Evolutionary conservation across 1,284 basidiomycete genomes (phyloP).

Genomic region (Athelia psychrophila): DNA sequence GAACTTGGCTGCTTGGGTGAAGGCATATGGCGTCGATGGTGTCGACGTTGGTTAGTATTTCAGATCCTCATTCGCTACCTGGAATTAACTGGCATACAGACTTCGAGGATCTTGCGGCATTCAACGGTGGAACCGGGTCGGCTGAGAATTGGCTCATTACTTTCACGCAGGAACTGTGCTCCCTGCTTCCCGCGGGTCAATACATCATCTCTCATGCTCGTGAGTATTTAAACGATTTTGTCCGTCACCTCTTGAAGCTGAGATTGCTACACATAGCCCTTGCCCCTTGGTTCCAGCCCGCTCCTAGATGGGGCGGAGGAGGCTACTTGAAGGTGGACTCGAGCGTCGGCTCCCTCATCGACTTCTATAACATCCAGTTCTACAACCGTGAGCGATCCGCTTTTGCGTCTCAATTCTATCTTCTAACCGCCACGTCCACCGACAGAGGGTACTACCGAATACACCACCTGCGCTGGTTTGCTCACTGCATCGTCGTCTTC

Average conservation of each 20-base stretch:
- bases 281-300: too few relatives aligned
- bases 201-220: conserved; percentile 23
- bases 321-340: conserved; percentile 18
- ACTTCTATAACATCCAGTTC: conserved; percentile 10
- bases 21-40: conserved; percentile 26
- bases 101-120: conserved; percentile 24
- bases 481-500: conserved; percentile 36
- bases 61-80: too few relatives aligned
- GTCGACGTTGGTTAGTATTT: too few relatives aligned
- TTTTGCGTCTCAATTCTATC: neutral
- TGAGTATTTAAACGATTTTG: too few relatives aligned
- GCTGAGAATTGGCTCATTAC: conserved; percentile 18
- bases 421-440: neutral
- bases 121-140: conserved; percentile 20
- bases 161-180: conserved; percentile 21
- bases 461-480: conserved; percentile 42
- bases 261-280: too few relatives aligned
- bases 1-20: conserved; percentile 16
- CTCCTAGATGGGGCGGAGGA: conserved; percentile 43
- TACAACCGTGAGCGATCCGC: conserved; percentile 15
- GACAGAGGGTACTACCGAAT: conserved; percentile 41
- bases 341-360: conserved; percentile 13
- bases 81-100: too few relatives aligned
- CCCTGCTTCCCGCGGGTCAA: conserved; percentile 13
- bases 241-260: too few relatives aligned